Base-by-base conservation (phyloP, 306 rosid species). In the Notholithocarpus densiflorus region DNA sequence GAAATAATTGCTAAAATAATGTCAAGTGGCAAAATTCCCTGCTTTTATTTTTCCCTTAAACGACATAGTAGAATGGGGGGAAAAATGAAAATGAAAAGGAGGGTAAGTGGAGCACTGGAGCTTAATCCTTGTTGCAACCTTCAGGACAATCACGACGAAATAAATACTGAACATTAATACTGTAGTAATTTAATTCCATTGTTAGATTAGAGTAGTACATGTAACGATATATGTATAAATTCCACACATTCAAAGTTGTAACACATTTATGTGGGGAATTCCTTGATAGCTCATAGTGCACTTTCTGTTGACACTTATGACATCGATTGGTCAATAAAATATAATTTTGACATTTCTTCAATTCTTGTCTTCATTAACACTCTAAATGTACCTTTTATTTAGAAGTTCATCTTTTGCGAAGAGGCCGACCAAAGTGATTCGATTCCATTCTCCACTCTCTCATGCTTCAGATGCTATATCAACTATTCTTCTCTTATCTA, bases 371-470 rank as follows among this genome's bases (percentile, higher is more conserved):
- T 93, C 89, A 81, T 57, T 74, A 70, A 79, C 54, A 93, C 95
- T 78, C 93, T 68, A 76, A 51, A 70, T 80, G 60, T 32, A 76
- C 75, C 75, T 81, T 82, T 77, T 65, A 75, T 57, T 74, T 48
- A 73, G 79, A 76, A 76, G 85, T 82, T 82, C 79, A 74, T 48
- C 85, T 85, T 89, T 90, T 79, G 72, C 19, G 64, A 79, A 84
- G 93, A 92, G 98, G 98, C 98, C 94, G 94, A 92, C 97, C 96
- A 90, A 89, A 71, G 87, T 71, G 91, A 94, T 94, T 90, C 96
- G 89, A 88, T 94, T 94, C 97, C 90, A 84, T 86, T 82, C 91
- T 87, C 96, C 94, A 90, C 97, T 85, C 57, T 57, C 74, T 31
- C 51, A 26, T 88, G 78, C 86, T 75, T 74, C 65, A 73, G 83